These are phyloP conservation scores for Pyricularia sp. DNA, from an alignment of 2,329 filamentous ascomycete species.

Conservation along the genomic window DNA sequence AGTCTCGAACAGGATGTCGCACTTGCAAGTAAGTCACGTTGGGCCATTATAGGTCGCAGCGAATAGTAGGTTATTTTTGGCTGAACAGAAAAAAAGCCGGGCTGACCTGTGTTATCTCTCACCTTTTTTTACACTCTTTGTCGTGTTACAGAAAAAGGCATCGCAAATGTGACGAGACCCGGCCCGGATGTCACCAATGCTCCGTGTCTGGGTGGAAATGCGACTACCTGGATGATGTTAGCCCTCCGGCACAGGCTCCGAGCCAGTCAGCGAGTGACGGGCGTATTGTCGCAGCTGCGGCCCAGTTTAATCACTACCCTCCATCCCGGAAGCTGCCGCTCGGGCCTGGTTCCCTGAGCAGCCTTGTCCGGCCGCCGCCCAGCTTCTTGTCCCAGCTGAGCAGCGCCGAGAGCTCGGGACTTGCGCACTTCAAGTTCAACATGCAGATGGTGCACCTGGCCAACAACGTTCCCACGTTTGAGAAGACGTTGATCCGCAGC, in stretches of 20 bases:
- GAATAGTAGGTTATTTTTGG: not conserved
- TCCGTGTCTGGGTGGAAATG: not conserved
- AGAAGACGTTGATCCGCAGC: not conserved
- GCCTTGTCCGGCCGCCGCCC: not conserved
- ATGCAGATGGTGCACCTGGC: not conserved
- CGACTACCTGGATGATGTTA: not conserved
- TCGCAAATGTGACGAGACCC: not conserved
- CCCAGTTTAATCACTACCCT: not conserved
- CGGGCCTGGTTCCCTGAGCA: not conserved
- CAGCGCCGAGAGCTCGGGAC: not conserved
- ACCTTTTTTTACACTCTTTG: not conserved
- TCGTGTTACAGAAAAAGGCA: not conserved
- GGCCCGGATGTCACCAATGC: not conserved
- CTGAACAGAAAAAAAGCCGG: not conserved
- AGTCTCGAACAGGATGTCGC: not conserved
- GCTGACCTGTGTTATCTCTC: not conserved
- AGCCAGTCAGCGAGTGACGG: not conserved
- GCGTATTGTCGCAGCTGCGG: not conserved
- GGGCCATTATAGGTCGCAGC: not conserved
- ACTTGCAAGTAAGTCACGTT: not conserved
- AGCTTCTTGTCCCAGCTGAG: not conserved
- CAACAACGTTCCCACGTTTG: not conserved
- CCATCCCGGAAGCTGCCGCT: not conserved
- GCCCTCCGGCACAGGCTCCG: not conserved
- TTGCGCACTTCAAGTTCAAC: conserved; percentile 1